Evolutionary conservation across 495 filamentous ascomycete species (phyloP).

Genomic region (Penicillium longicatenatum): DNA sequence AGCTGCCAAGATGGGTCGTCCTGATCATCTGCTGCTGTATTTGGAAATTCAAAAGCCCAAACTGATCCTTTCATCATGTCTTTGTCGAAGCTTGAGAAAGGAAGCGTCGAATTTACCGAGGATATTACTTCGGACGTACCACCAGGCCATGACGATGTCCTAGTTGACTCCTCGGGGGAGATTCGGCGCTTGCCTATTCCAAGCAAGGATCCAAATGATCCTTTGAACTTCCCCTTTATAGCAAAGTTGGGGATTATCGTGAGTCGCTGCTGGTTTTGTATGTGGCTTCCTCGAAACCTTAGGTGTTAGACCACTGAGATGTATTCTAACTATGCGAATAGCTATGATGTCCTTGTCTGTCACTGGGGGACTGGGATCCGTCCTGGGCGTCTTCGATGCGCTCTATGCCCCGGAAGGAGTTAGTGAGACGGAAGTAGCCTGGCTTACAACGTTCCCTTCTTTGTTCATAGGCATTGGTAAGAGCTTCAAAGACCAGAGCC

Average conservation of each 20-base stretch:
- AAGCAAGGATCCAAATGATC: slow-evolving; percentile 41
- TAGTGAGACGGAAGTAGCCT: slow-evolving; percentile 30
- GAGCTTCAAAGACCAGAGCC: background rate
- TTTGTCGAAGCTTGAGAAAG: too few relatives aligned
- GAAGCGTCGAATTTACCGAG: too few relatives aligned
- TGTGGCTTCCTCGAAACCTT: too few relatives aligned
- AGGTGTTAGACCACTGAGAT: too few relatives aligned
- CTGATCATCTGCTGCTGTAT: too few relatives aligned
- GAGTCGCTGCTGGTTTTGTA: slow-evolving; percentile 42
- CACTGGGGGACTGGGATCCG: slow-evolving; percentile 32
- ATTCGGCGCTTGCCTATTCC: slow-evolving; percentile 35
- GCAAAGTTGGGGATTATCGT: slow-evolving; percentile 34
- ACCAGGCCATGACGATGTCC: too few relatives aligned
- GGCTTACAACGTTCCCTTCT: slow-evolving; percentile 35
- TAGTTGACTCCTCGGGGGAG: slow-evolving; percentile 8
- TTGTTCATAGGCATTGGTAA: slow-evolving; percentile 36
- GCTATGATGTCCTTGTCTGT: slow-evolving; percentile 38
- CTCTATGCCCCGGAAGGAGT: slow-evolving; percentile 31
- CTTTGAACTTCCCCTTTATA: slow-evolving; percentile 35
- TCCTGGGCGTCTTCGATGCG: slow-evolving; percentile 33
- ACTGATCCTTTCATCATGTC: too few relatives aligned
- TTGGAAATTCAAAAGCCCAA: too few relatives aligned
- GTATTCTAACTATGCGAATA: background rate
- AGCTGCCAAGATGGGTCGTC: too few relatives aligned
- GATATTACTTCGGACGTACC: too few relatives aligned